Conservation (phyloP, 306 rosid species). For the Vigna trinervia region DNA sequence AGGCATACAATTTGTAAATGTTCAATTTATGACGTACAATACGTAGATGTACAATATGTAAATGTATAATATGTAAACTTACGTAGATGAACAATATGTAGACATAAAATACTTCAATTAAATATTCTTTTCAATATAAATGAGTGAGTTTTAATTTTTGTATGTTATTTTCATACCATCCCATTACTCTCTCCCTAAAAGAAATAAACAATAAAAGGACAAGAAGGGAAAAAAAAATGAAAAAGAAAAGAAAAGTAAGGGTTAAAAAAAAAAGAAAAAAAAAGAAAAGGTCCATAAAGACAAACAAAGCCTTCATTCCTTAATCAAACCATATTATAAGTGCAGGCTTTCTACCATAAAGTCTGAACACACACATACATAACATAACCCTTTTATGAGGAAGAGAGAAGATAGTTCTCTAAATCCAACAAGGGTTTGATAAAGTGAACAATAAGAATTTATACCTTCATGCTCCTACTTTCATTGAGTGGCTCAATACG, state of each 20-base stretch:
- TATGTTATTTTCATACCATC: constrained; percentile 70
- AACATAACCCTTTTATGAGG: constrained; percentile 56
- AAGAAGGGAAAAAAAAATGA: constrained; percentile 36
- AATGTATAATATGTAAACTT: too few species aligned
- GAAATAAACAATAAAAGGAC: constrained; percentile 60
- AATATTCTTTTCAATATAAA: constrained; percentile 54
- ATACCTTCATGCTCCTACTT: constrained; percentile 67
- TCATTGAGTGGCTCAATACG: constrained; percentile 89
- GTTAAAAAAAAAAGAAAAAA: neutral
- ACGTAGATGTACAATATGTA: too few species aligned
- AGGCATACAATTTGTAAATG: too few species aligned
- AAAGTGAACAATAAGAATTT: constrained; percentile 53
- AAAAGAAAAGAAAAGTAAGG: constrained; percentile 38
- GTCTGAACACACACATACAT: constrained; percentile 42
- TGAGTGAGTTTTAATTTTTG: constrained; percentile 43
- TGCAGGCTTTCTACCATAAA: constrained; percentile 54
- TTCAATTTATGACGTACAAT: too few species aligned
- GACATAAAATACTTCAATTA: too few species aligned
- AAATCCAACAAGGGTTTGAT: constrained; percentile 63
- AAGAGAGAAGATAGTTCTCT: constrained; percentile 53
- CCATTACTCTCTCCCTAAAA: constrained; percentile 57
- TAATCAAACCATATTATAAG: constrained; percentile 51
- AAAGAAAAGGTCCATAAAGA: constrained; percentile 51
- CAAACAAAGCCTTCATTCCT: constrained; percentile 63
- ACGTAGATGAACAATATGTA: too few species aligned